phyloP scores from a whole-genome alignment of 805 yeast species.

The Kazachstania africana region DNA sequence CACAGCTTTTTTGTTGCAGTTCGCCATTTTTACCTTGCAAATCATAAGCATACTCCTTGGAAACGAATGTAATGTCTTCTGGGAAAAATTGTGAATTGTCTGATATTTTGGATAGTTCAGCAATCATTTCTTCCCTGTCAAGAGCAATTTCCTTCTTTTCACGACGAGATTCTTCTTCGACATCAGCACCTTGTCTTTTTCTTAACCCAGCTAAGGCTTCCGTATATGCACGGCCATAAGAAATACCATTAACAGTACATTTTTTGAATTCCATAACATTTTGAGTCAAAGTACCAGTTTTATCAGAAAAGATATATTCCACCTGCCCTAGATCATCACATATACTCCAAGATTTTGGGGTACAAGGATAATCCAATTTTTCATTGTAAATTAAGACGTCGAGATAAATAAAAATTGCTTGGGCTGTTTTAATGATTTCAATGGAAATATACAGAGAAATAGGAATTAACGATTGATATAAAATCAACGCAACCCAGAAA shows the following conservation, averaged over 20 bases:
- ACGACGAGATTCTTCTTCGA: constrained; percentile 43
- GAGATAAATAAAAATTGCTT: constrained; percentile 69
- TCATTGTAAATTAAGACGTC: constrained; percentile 64
- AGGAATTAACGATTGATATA: constrained; percentile 73
- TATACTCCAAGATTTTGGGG: constrained; percentile 76
- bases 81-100: constrained; percentile 34
- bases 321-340: constrained; percentile 82
- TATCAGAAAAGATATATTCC: constrained; percentile 75
- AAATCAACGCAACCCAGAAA: constrained; percentile 65
- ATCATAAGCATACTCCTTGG: constrained; percentile 53
- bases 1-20: constrained; percentile 44
- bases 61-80: constrained; percentile 58
- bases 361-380: constrained; percentile 65
- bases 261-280: constrained; percentile 81
- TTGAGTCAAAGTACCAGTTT: constrained; percentile 76
- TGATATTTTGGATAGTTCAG: constrained; percentile 29
- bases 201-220: constrained; percentile 74
- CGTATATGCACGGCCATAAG: constrained; percentile 73
- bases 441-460: constrained; percentile 73
- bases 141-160: constrained; percentile 43
- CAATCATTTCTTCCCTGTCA: constrained; percentile 51
- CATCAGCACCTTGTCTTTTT: constrained; percentile 67
- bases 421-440: constrained; percentile 74
- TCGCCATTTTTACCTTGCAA: constrained; percentile 35
- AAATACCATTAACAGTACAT: constrained; percentile 60